Evolutionary conservation across 2,329 filamentous ascomycete species (phyloP).

Genomic region (Neonectria punicea): DNA sequence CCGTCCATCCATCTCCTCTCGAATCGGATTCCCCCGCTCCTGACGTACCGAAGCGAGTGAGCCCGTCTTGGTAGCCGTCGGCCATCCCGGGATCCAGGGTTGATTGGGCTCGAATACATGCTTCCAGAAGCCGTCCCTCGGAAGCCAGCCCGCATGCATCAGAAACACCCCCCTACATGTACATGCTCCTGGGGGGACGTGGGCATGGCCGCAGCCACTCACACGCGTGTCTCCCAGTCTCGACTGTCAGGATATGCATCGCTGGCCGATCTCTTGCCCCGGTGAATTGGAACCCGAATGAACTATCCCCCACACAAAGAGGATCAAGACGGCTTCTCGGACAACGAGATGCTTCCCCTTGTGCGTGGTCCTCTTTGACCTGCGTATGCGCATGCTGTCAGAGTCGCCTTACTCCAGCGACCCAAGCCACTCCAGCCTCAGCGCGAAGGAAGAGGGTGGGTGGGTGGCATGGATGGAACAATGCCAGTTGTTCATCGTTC

Average conservation of each 20-base stretch:
- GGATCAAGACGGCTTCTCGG: not conserved
- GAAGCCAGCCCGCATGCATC: slow-evolving; percentile 25
- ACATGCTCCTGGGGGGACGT: slow-evolving; percentile 22
- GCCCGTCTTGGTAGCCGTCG: slow-evolving; percentile 2
- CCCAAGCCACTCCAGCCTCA: slow-evolving; percentile 3
- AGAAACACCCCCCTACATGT: not conserved
- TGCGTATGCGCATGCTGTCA: slow-evolving; percentile 5
- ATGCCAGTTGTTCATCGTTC: slow-evolving; percentile 37
- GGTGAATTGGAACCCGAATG: slow-evolving; percentile 30
- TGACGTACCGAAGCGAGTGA: slow-evolving; percentile 6
- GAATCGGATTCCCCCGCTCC: slow-evolving; percentile 6
- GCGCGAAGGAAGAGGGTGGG: slow-evolving; percentile 14
- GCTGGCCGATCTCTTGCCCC: slow-evolving; percentile 29
- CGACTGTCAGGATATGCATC: slow-evolving; percentile 23
- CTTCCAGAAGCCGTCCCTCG: slow-evolving; percentile 31
- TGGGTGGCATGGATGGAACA: slow-evolving; percentile 27
- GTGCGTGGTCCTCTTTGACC: slow-evolving; percentile 1
- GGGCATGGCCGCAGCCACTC: slow-evolving; percentile 34
- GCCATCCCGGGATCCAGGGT: slow-evolving; percentile 21
- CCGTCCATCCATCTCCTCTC: slow-evolving; percentile 3
- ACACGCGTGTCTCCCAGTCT: slow-evolving; percentile 25
- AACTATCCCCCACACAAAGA: slow-evolving; percentile 26
- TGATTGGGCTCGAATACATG: slow-evolving; percentile 35
- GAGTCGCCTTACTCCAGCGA: slow-evolving; percentile 12
- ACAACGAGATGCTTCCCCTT: not conserved